Base-by-base conservation (phyloP, 768 basidiomycete genomes). In the Lactarius evosmus region DNA sequence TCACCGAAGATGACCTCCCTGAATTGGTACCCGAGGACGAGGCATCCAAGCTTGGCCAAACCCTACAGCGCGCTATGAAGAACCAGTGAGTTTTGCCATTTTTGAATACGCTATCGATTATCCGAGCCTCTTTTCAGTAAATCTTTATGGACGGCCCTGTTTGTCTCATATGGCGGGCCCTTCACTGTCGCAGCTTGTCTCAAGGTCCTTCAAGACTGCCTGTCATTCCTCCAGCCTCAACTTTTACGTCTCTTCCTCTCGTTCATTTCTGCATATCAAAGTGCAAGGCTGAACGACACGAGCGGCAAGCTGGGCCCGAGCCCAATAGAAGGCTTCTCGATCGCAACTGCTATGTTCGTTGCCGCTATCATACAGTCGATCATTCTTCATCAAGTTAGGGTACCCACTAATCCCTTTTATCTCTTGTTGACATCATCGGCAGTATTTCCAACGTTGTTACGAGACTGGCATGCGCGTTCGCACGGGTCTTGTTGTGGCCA, bases 381-480 rank as follows among this genome's bases (percentile, higher is more conserved):
- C 30, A 75, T 89, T 50, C 75, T 96, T 60, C 90, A 95, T 67
- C 92, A 94, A 79, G 89, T 89, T 72, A 4, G 74, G 60, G 3
- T 32, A 25, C 33, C 7, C 17, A 19, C 8, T 25, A 14, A 29
- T 19, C n/a, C 27, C 30, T 30, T 34, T 38, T 33, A 25, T 4
- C 25, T 32, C 7, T 27, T 65, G 34, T 55, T 64, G 41, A 66
- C 53, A 29, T 17, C 7, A 3, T 41, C 52, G 46, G 19, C 66
- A 91, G 87, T 96, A 95, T 74, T 95, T 96, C 74, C 90, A 95
- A 75, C 79, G 83, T 3, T 86, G 87, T 53, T 91, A 83, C 71
- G 85, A 89, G 70, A 91, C 89, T 11, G 93, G 93, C 8, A 96
- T 96, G 95, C 87, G 95, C n/a, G 83, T 97, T 50, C 87, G 94